These are phyloP conservation scores for Saccharomyces hybrid DNA, from an alignment of 1,139 yeast genomes.

Conservation along the genomic window DNA sequence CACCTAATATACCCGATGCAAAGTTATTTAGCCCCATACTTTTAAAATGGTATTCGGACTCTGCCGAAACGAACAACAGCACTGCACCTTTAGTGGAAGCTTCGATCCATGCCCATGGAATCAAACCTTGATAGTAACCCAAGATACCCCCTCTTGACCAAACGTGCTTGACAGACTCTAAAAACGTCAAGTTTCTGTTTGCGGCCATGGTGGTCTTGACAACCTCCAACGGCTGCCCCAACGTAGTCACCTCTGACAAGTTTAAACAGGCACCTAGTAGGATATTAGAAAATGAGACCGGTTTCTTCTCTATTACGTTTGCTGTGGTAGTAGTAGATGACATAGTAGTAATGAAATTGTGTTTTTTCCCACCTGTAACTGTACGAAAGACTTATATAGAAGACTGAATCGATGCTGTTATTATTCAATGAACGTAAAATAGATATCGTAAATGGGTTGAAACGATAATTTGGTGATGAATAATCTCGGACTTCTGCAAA, in stretches of 20 bases:
- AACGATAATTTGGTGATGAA: neutral
- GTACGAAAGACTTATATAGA: neutral
- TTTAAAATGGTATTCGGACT: conserved; percentile 74
- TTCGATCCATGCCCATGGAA: conserved; percentile 99
- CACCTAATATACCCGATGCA: conserved; percentile 87
- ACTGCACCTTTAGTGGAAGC: conserved; percentile 98
- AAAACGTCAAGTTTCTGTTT: conserved; percentile 62
- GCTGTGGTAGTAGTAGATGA: conserved; percentile 2
- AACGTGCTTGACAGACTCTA: conserved; percentile 64
- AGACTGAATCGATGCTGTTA: neutral
- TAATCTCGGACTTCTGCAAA: neutral
- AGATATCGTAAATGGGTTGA: neutral
- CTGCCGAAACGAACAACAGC: conserved; percentile 85
- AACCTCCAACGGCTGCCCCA: conserved; percentile 96
- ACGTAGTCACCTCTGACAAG: conserved; percentile 84
- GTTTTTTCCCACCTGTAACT: neutral
- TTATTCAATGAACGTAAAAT: neutral
- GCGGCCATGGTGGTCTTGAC: conserved; percentile 98
- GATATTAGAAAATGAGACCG: conserved; percentile 81
- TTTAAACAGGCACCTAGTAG: conserved; percentile 90
- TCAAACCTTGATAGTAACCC: conserved; percentile 94
- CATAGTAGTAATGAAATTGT: neutral
- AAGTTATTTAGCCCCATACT: conserved; percentile 62
- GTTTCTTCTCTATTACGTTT: conserved; percentile 52
- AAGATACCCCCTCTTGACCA: conserved; percentile 89